Percentiles rank a stretch among this genome's conserved stretches.
Evolutionary conservation across 805 yeast genomes (phyloP).

Genomic region (Sugiyamaella floridensis): DNA sequence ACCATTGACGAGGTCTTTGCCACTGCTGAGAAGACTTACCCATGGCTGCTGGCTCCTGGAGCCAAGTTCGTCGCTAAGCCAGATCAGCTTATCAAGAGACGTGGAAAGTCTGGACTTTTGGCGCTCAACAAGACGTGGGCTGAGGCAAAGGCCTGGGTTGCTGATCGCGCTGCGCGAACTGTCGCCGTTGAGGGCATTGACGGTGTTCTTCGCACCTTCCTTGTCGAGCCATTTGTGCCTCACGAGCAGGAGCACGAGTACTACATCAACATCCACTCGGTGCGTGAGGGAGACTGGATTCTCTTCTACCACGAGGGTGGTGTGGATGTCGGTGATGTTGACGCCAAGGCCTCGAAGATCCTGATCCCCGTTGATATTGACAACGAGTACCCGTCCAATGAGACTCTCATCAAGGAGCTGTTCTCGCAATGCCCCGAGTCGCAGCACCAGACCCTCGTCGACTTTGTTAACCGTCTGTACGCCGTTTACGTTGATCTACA

Average conservation of each 20-base stretch:
- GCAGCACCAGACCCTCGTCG: conserved; percentile 37
- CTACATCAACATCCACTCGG: conserved; percentile 43
- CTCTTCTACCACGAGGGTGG: conserved; percentile 44
- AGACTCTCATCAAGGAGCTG: conserved; percentile 28
- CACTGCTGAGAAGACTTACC: conserved; percentile 34
- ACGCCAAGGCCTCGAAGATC: conserved; percentile 39
- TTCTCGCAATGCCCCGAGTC: conserved; percentile 35
- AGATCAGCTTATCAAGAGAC: conserved; percentile 41
- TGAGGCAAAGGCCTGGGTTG: conserved; percentile 39
- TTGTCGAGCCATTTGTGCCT: conserved; percentile 43
- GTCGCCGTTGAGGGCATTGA: conserved; percentile 36
- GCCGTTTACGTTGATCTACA: conserved; percentile 43
- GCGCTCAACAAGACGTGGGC: conserved; percentile 40
- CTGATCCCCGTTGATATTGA: conserved; percentile 39
- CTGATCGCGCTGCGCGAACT: conserved; percentile 36
- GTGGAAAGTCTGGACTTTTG: conserved; percentile 40
- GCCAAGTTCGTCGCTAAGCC: conserved; percentile 42
- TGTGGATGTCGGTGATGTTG: conserved; percentile 43
- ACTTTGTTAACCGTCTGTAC: conserved; percentile 40
- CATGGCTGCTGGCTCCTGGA: conserved; percentile 35
- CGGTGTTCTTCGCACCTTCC: conserved; percentile 36
- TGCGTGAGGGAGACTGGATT: conserved; percentile 43
- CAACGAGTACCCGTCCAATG: conserved; percentile 36
- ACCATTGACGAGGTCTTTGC: conserved; percentile 31
- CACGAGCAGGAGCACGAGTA: conserved; percentile 41